Conservation (phyloP, 2,329 filamentous ascomycete genomes). For the Fonsecaea erecta region DNA sequence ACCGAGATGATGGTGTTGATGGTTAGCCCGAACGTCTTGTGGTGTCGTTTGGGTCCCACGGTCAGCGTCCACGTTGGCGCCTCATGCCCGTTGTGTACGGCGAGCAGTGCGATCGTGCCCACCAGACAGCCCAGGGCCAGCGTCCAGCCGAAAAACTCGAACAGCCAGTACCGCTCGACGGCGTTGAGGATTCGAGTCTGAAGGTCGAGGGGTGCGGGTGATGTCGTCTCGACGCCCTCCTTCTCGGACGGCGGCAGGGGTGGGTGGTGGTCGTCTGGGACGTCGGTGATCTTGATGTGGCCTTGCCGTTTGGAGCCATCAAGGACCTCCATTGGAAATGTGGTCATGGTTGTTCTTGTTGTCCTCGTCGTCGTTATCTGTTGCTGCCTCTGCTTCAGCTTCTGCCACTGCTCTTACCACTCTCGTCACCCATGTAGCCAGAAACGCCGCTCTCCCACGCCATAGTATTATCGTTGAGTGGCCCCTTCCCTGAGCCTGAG, state of each 20-base stretch:
- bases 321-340: not conserved
- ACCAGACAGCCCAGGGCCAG: constrained; percentile 9
- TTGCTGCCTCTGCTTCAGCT: not conserved
- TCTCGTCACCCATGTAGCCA: not conserved
- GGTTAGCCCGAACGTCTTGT: constrained; percentile 12
- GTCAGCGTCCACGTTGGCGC: constrained; percentile 7
- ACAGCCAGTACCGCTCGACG: constrained; percentile 20
- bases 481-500: not conserved
- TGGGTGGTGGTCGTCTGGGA: no score
- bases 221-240: not conserved
- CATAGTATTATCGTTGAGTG: not conserved
- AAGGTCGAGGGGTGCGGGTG: not conserved
- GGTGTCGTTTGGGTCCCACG: not conserved
- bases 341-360: not conserved
- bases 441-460: not conserved
- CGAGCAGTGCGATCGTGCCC: constrained; percentile 5
- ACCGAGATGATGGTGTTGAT: constrained; percentile 19
- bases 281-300: not conserved
- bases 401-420: not conserved
- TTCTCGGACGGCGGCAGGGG: not conserved
- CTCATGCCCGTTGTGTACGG: not conserved
- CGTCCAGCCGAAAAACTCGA: constrained; percentile 19
- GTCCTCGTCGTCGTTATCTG: not conserved
- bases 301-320: not conserved
- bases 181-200: not conserved